Evolutionary conservation across 202 grass and related monocot genomes (phyloP).

Genomic region (Carex arenaria): DNA sequence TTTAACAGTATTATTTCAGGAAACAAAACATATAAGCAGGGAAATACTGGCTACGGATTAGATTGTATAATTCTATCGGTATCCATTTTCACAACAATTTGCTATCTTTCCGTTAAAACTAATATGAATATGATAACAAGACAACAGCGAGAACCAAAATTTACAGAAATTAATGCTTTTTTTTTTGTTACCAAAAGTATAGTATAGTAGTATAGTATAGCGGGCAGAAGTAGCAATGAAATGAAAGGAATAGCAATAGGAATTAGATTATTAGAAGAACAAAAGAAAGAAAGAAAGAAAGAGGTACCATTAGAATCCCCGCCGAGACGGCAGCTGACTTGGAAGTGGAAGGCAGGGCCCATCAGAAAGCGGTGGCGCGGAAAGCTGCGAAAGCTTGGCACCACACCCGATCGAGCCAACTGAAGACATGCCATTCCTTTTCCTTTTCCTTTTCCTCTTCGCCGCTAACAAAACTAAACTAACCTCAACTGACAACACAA

Average conservation of each 20-base stretch:
- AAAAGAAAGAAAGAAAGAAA: neutral
- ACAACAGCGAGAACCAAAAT: neutral
- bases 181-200: neutral
- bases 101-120: neutral
- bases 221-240: too few species aligned
- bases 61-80: neutral
- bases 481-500: neutral
- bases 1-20: neutral
- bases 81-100: neutral
- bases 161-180: neutral
- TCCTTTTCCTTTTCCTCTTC: too few species aligned
- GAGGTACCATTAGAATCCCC: conserved; percentile 20
- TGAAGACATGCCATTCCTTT: conserved; percentile 60
- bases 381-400: conserved; percentile 5
- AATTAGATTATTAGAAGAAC: too few species aligned
- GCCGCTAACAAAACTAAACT: neutral
- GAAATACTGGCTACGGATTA: too few species aligned
- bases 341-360: neutral
- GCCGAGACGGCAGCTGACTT: conserved; percentile 33
- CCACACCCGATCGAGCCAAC: conserved; percentile 31
- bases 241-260: too few species aligned
- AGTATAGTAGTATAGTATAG: too few species aligned
- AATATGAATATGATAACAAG: neutral
- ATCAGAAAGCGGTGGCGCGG: neutral
- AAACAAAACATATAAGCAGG: neutral